Evolutionary conservation across 139 green algal species (phyloP).

Genomic region (Astrephomene gubernaculifera): DNA sequence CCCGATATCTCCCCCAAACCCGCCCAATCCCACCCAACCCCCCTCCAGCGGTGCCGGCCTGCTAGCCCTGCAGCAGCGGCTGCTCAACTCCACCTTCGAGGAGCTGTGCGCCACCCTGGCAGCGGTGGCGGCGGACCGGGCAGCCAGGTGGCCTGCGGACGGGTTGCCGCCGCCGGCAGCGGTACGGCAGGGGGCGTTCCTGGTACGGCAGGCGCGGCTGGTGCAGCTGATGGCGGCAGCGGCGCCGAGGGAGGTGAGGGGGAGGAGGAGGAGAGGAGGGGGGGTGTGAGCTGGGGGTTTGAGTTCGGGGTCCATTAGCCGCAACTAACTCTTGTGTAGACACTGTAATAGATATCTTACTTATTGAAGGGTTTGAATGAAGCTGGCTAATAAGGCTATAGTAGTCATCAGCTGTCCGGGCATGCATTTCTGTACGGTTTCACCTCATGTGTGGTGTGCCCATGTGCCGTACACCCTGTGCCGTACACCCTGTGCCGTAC

Average conservation of each 20-base stretch:
- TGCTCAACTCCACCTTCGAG: conserved; percentile 63
- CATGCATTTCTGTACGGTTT: too few relatives aligned
- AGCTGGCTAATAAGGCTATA: too few relatives aligned
- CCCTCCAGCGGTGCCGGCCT: conserved; percentile 31
- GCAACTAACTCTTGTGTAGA: too few relatives aligned
- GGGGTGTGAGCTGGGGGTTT: too few relatives aligned
- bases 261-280: not conserved
- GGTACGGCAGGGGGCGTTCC: conserved; percentile 66
- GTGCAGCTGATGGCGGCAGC: conserved; percentile 57
- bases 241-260: conserved; percentile 37
- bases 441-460: too few relatives aligned
- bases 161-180: not conserved
- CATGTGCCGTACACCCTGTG: too few relatives aligned
- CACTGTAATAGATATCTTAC: too few relatives aligned
- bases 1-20: not conserved
- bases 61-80: conserved; percentile 36
- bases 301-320: too few relatives aligned
- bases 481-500: too few relatives aligned
- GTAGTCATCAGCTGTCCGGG: too few relatives aligned
- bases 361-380: too few relatives aligned
- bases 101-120: conserved; percentile 45
- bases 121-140: not conserved
- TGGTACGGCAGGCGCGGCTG: conserved; percentile 63
- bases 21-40: not conserved
- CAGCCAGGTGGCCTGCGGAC: conserved; percentile 3